Conservation (phyloP, 805 yeast species). For the Blastobotrys terrestris region DNA sequence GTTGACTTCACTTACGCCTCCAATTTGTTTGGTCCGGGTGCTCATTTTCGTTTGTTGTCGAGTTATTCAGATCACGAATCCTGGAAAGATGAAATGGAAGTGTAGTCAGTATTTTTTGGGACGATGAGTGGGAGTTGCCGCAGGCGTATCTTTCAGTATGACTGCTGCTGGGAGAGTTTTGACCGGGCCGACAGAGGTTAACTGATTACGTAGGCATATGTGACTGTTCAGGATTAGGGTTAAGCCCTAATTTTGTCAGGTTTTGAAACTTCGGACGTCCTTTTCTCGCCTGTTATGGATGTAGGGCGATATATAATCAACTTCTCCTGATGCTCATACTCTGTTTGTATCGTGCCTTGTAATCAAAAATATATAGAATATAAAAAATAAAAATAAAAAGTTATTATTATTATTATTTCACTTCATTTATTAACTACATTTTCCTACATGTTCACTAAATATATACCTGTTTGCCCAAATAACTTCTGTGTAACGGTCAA, state of each 20-base stretch:
- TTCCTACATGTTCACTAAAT: no score
- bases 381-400: no score
- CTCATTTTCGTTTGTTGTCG: slow-evolving; percentile 24
- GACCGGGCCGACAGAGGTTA: neutral
- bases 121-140: neutral
- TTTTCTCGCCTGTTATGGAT: no score
- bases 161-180: neutral
- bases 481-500: no score
- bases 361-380: no score
- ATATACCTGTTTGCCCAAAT: no score
- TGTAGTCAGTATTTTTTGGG: neutral
- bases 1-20: slow-evolving; percentile 27
- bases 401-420: no score
- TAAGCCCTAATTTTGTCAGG: neutral
- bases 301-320: no score
- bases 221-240: neutral
- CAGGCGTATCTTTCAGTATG: neutral
- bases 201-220: neutral
- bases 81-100: neutral
- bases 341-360: no score
- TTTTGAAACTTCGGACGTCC: no score
- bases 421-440: no score
- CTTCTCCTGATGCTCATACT: no score
- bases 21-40: slow-evolving; percentile 29
- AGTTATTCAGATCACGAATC: slow-evolving; percentile 1